A percentile compares a stretch with the other conserved stretches of the same genome.
phyloP scores from a whole-genome alignment of 352 stramenopile genomes.

The Globisporangium paroecandrum region DNA sequence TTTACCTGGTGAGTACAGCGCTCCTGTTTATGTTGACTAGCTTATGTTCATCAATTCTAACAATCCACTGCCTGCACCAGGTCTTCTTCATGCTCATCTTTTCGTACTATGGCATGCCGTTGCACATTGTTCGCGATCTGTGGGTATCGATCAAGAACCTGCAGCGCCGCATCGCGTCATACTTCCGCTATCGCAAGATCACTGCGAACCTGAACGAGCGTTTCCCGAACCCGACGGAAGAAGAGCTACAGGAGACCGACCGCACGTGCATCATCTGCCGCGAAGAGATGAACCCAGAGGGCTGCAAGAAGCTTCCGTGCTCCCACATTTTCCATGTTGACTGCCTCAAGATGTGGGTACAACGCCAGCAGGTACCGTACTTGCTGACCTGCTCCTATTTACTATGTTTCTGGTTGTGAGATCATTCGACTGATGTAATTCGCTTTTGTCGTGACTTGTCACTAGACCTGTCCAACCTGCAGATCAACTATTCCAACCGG shows the following conservation, averaged over 20 bases:
- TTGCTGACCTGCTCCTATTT: neutral
- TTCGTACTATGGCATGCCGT: slow-evolving; percentile 96
- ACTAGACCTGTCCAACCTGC: slow-evolving; percentile 94
- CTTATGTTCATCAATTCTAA: neutral
- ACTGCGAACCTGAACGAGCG: slow-evolving; percentile 95
- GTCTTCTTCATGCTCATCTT: slow-evolving; percentile 98
- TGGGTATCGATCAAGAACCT: slow-evolving; percentile 91
- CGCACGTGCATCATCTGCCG: slow-evolving; percentile 97
- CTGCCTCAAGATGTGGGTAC: slow-evolving; percentile 98
- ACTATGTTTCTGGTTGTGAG: neutral
- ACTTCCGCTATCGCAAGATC: slow-evolving; percentile 93
- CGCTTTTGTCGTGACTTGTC: neutral
- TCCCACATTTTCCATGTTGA: slow-evolving; percentile 97
- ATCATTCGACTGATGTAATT: neutral
- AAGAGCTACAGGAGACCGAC: slow-evolving; percentile 93
- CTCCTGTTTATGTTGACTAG: neutral
- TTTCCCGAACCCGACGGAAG: slow-evolving; percentile 92
- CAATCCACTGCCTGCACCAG: slow-evolving; percentile 18
- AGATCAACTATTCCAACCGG: slow-evolving; percentile 91
- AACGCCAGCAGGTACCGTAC: slow-evolving; percentile 90
- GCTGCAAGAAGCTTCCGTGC: slow-evolving; percentile 96
- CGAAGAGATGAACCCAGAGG: slow-evolving; percentile 88
- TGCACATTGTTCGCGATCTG: slow-evolving; percentile 97
- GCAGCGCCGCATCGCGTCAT: slow-evolving; percentile 77
- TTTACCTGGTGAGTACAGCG: slow-evolving; percentile 83